These are phyloP conservation scores for Kluyveromyces sp. DNA, from an alignment of 1,139 yeast species.

Conservation along the genomic window DNA sequence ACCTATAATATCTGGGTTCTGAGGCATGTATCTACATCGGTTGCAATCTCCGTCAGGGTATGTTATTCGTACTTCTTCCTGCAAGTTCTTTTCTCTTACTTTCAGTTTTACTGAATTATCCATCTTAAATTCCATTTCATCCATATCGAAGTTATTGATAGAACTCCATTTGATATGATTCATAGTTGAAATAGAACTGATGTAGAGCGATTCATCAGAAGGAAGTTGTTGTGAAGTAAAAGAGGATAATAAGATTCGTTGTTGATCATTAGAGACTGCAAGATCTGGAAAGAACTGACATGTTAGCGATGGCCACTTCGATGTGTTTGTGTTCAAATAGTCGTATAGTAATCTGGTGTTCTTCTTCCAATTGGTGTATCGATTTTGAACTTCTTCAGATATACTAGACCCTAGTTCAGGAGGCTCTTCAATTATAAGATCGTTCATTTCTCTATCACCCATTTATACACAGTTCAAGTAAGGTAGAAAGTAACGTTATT, in stretches of 20 bases:
- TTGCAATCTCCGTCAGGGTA: constrained; percentile 47
- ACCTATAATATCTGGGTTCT: constrained; percentile 61
- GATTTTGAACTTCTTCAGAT: constrained; percentile 36
- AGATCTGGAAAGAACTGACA: constrained; percentile 64
- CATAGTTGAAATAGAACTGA: constrained; percentile 25
- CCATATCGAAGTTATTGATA: constrained; percentile 30
- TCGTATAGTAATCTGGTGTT: constrained; percentile 69
- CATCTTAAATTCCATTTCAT: constrained; percentile 31
- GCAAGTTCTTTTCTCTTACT: constrained; percentile 20
- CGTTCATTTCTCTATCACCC: background rate
- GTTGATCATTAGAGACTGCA: constrained; percentile 23
- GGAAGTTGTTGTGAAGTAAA: constrained; percentile 31
- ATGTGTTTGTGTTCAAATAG: constrained; percentile 64
- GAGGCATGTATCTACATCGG: constrained; percentile 73
- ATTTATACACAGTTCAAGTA: too few relatives aligned
- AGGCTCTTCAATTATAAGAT: constrained; percentile 4
- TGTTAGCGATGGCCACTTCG: constrained; percentile 75
- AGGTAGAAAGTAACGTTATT: too few relatives aligned
- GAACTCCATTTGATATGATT: constrained; percentile 28
- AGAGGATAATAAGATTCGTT: constrained; percentile 26
- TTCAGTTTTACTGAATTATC: constrained; percentile 24
- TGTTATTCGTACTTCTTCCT: constrained; percentile 21
- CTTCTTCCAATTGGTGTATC: constrained; percentile 68
- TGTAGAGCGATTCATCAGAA: constrained; percentile 27
- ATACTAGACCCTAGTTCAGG: constrained; percentile 9